Percentiles rank a stretch among this genome's conserved stretches.
phyloP scores from a whole-genome alignment of 2,329 filamentous ascomycete species.

The Sordariomycetes sp. region DNA sequence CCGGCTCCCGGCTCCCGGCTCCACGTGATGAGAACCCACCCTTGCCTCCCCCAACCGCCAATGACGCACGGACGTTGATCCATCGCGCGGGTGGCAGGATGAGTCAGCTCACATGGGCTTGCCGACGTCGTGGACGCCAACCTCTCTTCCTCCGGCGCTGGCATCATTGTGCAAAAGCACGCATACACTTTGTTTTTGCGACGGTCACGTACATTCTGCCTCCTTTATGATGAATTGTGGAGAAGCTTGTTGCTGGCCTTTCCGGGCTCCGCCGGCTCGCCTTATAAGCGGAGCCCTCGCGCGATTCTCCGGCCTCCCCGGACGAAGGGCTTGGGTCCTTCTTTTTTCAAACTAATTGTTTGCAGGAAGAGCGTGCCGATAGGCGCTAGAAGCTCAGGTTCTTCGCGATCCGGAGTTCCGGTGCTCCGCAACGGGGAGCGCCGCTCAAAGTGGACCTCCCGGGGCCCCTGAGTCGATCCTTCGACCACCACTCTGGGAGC shows the following conservation, averaged over 20 bases:
- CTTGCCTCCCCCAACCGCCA: too few species aligned
- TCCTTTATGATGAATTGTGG: neutral
- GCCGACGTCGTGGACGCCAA: neutral
- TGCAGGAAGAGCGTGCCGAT: too few species aligned
- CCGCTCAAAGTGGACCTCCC: too few species aligned
- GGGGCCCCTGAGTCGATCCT: too few species aligned
- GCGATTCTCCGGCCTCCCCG: neutral
- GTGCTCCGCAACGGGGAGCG: too few species aligned
- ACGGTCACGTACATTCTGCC: neutral
- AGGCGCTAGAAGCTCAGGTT: too few species aligned
- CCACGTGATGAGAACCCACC: too few species aligned
- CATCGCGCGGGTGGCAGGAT: too few species aligned
- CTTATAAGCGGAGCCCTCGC: neutral
- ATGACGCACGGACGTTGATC: too few species aligned
- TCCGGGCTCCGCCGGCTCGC: neutral
- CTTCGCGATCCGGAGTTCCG: too few species aligned
- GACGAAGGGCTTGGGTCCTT: neutral
- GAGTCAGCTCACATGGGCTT: neutral
- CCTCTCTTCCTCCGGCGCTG: neutral
- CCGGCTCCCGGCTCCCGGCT: too few species aligned
- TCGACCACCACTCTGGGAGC: too few species aligned
- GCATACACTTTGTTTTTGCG: neutral
- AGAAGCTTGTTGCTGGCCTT: neutral
- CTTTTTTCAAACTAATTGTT: neutral
- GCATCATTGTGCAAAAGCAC: neutral